These are phyloP conservation scores for Solanum pimpinellifolium DNA, from an alignment of 257 asterid genomes.

Conservation along the genomic window DNA sequence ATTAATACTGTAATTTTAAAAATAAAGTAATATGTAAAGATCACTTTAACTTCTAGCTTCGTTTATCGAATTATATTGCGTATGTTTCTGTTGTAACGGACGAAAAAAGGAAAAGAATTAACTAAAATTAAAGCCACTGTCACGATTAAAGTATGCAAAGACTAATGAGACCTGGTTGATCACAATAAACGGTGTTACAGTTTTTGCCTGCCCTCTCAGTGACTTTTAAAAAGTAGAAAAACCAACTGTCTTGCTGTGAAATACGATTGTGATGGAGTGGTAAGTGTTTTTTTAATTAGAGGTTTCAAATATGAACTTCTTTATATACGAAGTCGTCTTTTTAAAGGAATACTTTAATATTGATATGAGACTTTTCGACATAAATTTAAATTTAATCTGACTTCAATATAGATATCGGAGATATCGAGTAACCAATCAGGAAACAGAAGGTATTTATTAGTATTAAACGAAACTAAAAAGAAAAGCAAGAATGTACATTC, in stretches of 20 bases:
- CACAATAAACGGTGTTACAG: background rate
- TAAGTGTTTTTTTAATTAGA: too few relatives aligned
- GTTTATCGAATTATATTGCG: background rate
- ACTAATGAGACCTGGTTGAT: background rate
- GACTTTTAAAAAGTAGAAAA: background rate
- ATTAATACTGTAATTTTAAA: accelerated
- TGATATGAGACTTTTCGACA: background rate
- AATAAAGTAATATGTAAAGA: background rate
- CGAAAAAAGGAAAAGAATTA: background rate
- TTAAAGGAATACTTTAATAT: accelerated
- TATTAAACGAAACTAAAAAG: background rate
- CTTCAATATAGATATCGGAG: background rate
- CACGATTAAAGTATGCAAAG: background rate
- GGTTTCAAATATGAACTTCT: accelerated
- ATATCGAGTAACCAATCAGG: background rate
- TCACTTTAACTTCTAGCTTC: background rate
- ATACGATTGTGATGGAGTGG: background rate
- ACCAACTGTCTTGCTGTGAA: background rate
- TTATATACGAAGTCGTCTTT: too few relatives aligned
- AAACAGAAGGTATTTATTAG: background rate
- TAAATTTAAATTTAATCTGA: too few relatives aligned
- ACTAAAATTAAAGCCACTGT: background rate
- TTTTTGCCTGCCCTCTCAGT: background rate
- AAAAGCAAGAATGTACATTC: background rate
- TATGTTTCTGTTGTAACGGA: background rate